A percentile compares a stretch with the other conserved stretches of the same genome.
These are phyloP conservation scores for Trifolium repens DNA, from an alignment of 306 rosid genomes.

Conservation along the genomic window DNA sequence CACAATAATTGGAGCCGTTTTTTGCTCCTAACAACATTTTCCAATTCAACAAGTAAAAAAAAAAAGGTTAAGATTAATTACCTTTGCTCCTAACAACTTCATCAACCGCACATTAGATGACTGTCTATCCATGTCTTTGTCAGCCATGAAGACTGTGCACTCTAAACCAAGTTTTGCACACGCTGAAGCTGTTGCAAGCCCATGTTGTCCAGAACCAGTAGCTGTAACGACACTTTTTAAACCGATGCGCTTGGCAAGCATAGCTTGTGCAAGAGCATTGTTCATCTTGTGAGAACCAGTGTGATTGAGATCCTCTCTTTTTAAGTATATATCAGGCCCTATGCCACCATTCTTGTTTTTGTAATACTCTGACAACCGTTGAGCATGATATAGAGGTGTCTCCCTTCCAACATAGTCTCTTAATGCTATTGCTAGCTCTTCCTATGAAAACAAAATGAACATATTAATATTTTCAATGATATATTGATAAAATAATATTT, in stretches of 20 bases:
- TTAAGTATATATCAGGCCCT: conserved; percentile 72
- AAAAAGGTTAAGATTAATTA: neutral
- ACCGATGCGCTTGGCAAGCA: conserved; percentile 73
- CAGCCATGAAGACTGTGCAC: conserved; percentile 70
- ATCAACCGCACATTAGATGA: conserved; percentile 58
- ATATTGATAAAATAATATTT: no score
- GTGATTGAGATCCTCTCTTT: conserved; percentile 80
- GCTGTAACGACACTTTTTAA: conserved; percentile 53
- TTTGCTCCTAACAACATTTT: no score
- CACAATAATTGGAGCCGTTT: no score
- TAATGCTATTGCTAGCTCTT: conserved; percentile 53
- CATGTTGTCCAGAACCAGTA: conserved; percentile 74
- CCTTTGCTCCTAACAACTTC: conserved; percentile 72
- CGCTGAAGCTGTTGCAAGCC: conserved; percentile 74
- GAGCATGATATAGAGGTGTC: conserved; percentile 69
- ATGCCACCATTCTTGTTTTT: conserved; percentile 48
- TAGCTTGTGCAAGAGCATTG: conserved; percentile 73
- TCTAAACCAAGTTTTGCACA: conserved; percentile 65
- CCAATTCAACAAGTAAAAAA: no score
- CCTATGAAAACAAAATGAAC: conserved; percentile 35
- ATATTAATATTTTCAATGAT: no score
- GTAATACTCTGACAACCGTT: conserved; percentile 60
- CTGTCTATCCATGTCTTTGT: conserved; percentile 54
- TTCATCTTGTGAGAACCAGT: conserved; percentile 77
- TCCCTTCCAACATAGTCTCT: conserved; percentile 74